phyloP scores from a whole-genome alignment of 2,329 filamentous ascomycete genomes.

The Diaporthe longicolla region DNA sequence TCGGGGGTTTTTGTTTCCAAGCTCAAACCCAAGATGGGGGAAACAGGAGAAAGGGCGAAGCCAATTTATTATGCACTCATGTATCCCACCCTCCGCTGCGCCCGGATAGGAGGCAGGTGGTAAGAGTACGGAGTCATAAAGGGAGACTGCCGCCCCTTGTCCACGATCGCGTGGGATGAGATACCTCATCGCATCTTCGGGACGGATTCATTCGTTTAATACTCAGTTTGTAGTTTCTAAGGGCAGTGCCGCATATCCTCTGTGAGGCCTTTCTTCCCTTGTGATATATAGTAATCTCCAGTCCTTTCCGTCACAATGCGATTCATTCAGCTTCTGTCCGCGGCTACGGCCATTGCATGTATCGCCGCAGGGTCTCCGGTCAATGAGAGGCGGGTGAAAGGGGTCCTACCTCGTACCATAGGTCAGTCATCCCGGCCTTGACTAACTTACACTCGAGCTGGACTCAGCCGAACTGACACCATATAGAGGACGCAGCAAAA shows the following conservation, averaged over 20 bases:
- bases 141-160: constrained; percentile 19
- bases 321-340: constrained; percentile 26
- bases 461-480: background rate
- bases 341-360: constrained; percentile 14
- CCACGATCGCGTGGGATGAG: background rate
- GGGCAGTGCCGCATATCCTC: constrained; percentile 26
- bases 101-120: background rate
- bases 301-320: constrained; percentile 30
- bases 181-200: background rate
- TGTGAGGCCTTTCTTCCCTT: constrained; percentile 22
- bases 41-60: constrained; percentile 30
- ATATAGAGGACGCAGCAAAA: constrained; percentile 9
- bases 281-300: constrained; percentile 18
- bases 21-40: constrained; percentile 31
- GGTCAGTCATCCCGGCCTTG: constrained; percentile 1
- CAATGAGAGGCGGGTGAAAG: background rate
- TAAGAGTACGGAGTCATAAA: constrained; percentile 18
- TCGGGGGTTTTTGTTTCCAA: constrained; percentile 29
- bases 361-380: constrained; percentile 23
- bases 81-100: background rate
- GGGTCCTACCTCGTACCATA: constrained; percentile 1
- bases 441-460: background rate
- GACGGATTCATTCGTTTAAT: constrained; percentile 28
- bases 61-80: constrained; percentile 29
- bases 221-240: constrained; percentile 12